Evolutionary conservation across 345 rosid species (phyloP), one percentile per base, ranked within the genome.

Genomic region (Brassica incana): DNA sequence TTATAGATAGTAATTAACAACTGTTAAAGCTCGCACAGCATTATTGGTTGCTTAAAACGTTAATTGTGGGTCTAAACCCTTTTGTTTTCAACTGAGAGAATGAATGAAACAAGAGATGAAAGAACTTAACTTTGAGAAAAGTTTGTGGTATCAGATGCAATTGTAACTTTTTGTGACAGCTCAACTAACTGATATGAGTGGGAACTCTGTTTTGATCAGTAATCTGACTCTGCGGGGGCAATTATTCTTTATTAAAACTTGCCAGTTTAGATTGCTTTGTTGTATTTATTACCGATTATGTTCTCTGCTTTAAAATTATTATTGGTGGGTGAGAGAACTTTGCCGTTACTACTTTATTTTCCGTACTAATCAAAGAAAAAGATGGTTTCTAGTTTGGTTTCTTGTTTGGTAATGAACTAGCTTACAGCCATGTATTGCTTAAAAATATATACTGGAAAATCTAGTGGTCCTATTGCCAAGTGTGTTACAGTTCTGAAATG

Each of bases 171-270:
- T 32, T 32, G 54, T 33, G 78, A 74, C 65, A 54, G 16, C 65
- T 65, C 15, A 65, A 65, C 65, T 9, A 23, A 50, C 35, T 75
- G 72, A 52, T 65, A 54, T 9, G 27, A 75, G 61, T 75, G 27
- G 56, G 56, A 20, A 35, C 54, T 52, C 54, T 52, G 63, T 32
- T 33, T 23, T 74, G 27, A 52, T 65, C 63, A 25, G 6, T n/a
- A 54, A 23, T 66, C 16, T 25, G 30, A 25, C 12, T 33, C 4
- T 8, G 64, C 20, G 8, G 58, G 58, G 10, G 1, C 3, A 35
- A 54, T 7, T 15, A 72, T 61, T 62, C 48, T 30, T 74, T 64
- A 2, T 61, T 29, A 60, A 11, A 63, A 12, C 1, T 74, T 32
- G 7, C 52, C n/a, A 12, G 48, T 73, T 63, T 2, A n/a, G 30